Evolutionary conservation across 176 grass and related monocot genomes (phyloP), one percentile per base, ranked within the genome.

Genomic region (Triticum timopheevii): DNA sequence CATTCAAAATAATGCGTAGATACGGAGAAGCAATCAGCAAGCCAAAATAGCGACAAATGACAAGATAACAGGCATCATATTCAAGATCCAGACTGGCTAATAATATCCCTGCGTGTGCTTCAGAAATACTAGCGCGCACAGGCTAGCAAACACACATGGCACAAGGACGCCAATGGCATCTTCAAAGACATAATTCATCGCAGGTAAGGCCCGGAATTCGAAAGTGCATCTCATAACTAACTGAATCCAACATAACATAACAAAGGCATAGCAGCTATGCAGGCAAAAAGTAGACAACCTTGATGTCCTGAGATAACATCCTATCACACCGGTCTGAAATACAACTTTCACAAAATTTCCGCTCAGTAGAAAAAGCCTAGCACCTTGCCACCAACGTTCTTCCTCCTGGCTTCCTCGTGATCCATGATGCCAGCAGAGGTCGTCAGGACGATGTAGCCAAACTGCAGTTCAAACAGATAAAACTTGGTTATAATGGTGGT

Each of bases 381-480:
- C 65, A 94, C 92, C 33, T 94, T 94, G 80, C 92, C 92, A 82
- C 92, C 92, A 65, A 85, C 90, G 28, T 92, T 94, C 87, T 94
- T 94, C 80, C 92, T 92, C 71, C 92, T 91, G 15, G 89, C 92
- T 72, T 94, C 92, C 83, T 94, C 92, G 0, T 94, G 92, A 73
- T 94, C 90, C 92, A 94, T 94, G 65, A 94, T 94, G 12, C 92
- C 93, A 49, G 93, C 93, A 88, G 93, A 94, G 62, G 93, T 94
- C 13, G 93, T 94, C 63, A 94, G 84, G 77, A 92, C 93, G 76
- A 94, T 94, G 84, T 94, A 92, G 3, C 93, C 93, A 83, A 94
- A 94, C 93, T 94, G 78, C 73, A 94, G 62, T 61, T 5, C 7
- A 78, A 64, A 70, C 50, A 69, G 64, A 17, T 24, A n/a, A 78